Base-by-base conservation (phyloP, 2,329 filamentous ascomycete genomes). In the Verticillium alfalfae region DNA sequence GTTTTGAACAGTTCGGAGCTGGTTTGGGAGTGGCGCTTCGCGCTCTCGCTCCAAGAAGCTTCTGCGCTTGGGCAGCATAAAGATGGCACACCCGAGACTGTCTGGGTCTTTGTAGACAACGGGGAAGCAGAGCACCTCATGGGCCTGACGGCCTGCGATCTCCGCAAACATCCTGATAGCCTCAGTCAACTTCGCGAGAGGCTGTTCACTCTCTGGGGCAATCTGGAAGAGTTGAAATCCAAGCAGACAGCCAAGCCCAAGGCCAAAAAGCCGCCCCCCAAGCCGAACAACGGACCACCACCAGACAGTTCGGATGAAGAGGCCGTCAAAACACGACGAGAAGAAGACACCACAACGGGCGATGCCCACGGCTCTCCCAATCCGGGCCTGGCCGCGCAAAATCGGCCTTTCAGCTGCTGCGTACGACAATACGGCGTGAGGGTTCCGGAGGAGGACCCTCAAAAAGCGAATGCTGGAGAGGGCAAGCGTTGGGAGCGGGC, bases 11-110 rank as follows among this genome's bases (percentile, higher is more conserved):
- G 26, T 31, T 31, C 26, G 54, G 12, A n/a, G n/a, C 12, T 12
- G 26, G 69, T 72, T 8, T 97, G 92, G 90, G 87, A 95, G 72
- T 97, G 93, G 93, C 83, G 85, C 15, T 97, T 97, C 73, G 85
- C 84, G 26, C 80, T 98, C 31, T 80, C 90, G 13, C 84, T 97
- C 1, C 90, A 96, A 73, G 91, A 93, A 66, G 87, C 84, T 0
- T 72, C 76, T 37, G 70, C 76, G 5, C 18, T 18, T 13, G 12
- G n/a, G 18, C 9, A 49, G 18, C 45, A 18, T 13, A 49, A 22
- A 22, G 62, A 67, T 26, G 55, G 38, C 62, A 63, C 68, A 5
- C 70, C 61, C 66, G 69, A 72, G 15, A 81, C 78, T 15, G 71
- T 93, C 59, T 92, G 89, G 80, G 83, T 90, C 3, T 78, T 90